Conservation (phyloP, 2,329 filamentous ascomycete genomes). For the Cytospora schulzeri region DNA sequence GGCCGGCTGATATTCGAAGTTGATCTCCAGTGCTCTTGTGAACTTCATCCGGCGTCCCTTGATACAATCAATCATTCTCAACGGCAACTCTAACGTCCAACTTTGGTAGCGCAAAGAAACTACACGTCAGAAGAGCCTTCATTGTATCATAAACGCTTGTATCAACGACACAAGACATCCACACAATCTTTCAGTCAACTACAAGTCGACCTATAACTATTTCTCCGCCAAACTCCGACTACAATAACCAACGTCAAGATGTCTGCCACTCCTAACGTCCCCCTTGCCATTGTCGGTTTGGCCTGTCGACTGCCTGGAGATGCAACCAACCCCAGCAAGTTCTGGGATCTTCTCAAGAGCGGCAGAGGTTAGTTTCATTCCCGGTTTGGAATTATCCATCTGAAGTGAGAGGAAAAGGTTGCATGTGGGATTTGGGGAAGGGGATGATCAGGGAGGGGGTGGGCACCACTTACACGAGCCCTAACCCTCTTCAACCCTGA, state of each 20-base stretch:
- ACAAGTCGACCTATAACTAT: background rate
- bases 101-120: constrained; percentile 24
- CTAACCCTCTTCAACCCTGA: background rate
- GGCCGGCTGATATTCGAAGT: constrained; percentile 4
- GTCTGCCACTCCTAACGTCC: constrained; percentile 23
- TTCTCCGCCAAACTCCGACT: background rate
- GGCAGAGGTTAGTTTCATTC: constrained; percentile 47
- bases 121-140: constrained; percentile 18
- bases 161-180: constrained; percentile 19
- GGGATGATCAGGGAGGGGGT: background rate
- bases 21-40: constrained; percentile 24
- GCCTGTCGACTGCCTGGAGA: constrained; percentile 52
- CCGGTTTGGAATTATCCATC: too few relatives aligned
- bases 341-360: constrained; percentile 50
- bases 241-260: constrained; percentile 7
- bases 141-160: constrained; percentile 7
- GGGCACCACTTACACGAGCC: background rate
- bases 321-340: constrained; percentile 43
- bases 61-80: constrained; percentile 10
- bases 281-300: constrained; percentile 45
- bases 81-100: constrained; percentile 15
- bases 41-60: constrained; percentile 17
- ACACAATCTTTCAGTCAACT: constrained; percentile 6
- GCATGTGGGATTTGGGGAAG: background rate
- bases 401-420: too few relatives aligned